Evolutionary conservation across 306 rosid species (phyloP).

Genomic region (Hippophae tibetana): DNA sequence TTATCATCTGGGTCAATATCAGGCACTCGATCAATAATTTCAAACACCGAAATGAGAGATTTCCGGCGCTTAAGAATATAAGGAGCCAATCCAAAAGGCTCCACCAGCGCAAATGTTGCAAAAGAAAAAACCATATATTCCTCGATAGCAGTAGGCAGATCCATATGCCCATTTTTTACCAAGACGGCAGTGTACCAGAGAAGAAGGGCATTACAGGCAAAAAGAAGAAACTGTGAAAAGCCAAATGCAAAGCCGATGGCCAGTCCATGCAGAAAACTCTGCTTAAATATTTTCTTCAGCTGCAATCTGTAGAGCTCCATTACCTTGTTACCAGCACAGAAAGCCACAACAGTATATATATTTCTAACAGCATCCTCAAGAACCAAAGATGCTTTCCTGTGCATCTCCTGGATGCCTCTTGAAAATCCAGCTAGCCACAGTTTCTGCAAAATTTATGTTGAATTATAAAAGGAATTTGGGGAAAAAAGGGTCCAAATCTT

Average conservation of each 20-base stretch:
- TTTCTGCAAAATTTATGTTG: conserved; percentile 54
- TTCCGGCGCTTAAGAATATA: conserved; percentile 98
- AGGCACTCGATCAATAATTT: conserved; percentile 89
- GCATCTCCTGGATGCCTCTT: conserved; percentile 99
- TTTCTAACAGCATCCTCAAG: conserved; percentile 99
- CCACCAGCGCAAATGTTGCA: conserved; percentile 96
- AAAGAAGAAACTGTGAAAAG: conserved; percentile 92
- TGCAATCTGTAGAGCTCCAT: conserved; percentile 97
- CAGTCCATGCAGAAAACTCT: conserved; percentile 92
- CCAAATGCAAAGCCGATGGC: conserved; percentile 97
- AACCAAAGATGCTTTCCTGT: conserved; percentile 96
- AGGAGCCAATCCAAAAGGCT: conserved; percentile 99
- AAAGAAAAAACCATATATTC: conserved; percentile 97
- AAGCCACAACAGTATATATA: conserved; percentile 97
- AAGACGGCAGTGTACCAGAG: conserved; percentile 88
- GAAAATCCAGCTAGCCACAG: conserved; percentile 99
- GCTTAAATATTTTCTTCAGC: conserved; percentile 74
- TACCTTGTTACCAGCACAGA: conserved; percentile 97
- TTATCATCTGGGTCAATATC: conserved; percentile 95
- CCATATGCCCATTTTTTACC: conserved; percentile 27
- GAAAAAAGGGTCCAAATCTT: not conserved
- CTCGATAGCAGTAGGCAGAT: conserved; percentile 67
- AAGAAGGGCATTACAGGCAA: conserved; percentile 95
- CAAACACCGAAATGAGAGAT: conserved; percentile 92
- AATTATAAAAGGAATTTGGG: conserved; percentile 1